Evolutionary conservation across 1,284 basidiomycete species (phyloP).

Genomic region (Earliella scabrosa): DNA sequence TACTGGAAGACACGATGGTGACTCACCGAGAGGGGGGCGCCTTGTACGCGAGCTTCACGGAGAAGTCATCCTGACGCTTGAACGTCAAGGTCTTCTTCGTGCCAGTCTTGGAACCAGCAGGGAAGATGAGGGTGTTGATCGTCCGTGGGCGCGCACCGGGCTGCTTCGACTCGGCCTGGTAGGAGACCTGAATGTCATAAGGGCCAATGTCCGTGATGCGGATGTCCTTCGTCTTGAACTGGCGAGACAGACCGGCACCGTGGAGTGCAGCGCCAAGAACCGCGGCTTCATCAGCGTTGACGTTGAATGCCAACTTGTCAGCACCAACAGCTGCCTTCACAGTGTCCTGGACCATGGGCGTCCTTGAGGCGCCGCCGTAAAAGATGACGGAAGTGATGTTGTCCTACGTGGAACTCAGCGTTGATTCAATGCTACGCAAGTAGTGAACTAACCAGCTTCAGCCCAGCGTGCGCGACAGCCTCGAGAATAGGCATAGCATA

Average conservation of each 20-base stretch:
- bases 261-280: conserved; percentile 95
- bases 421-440: too few relatives aligned
- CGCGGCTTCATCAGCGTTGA: conserved; percentile 97
- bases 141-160: conserved; percentile 58
- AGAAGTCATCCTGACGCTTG: conserved; percentile 80
- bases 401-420: conserved; percentile 41
- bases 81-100: conserved; percentile 86
- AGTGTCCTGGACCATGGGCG: conserved; percentile 90
- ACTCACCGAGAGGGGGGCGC: conserved; percentile 59
- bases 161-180: conserved; percentile 63
- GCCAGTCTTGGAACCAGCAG: conserved; percentile 72
- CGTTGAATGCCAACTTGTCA: conserved; percentile 87
- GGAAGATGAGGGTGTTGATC: conserved; percentile 78
- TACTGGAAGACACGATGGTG: too few relatives aligned
- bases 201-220: conserved; percentile 77
- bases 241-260: conserved; percentile 86
- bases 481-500: conserved; percentile 81
- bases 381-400: conserved; percentile 90
- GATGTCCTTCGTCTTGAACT: conserved; percentile 97
- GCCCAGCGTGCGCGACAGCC: conserved; percentile 71
- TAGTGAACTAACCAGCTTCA: conserved; percentile 56
- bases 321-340: conserved; percentile 80
- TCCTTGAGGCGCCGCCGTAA: conserved; percentile 88
- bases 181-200: conserved; percentile 79
- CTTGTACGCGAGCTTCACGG: conserved; percentile 76